These are phyloP conservation scores for Aspergillus puulaauensis DNA, from an alignment of 2,329 filamentous ascomycete species.

Conservation along the genomic window DNA sequence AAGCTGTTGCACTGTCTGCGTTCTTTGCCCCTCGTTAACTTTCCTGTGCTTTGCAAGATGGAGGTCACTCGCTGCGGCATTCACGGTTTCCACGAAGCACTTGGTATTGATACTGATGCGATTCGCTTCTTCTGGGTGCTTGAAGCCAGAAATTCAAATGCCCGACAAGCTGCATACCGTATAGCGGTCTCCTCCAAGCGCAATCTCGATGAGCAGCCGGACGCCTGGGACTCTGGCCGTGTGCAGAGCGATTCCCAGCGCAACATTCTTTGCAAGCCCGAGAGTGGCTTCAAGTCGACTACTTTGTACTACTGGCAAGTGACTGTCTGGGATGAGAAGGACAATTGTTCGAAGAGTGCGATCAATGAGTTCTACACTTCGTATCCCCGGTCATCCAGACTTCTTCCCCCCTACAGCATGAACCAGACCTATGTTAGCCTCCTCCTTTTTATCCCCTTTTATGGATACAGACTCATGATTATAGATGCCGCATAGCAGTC, in stretches of 20 bases:
- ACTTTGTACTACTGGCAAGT: conserved; percentile 22
- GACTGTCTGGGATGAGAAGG: conserved; percentile 20
- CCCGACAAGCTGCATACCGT: conserved; percentile 18
- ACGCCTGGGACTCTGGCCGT: conserved; percentile 21
- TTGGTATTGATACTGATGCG: conserved; percentile 23
- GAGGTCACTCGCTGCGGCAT: conserved; percentile 22
- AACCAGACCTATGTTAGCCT: conserved; percentile 23
- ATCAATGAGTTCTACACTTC: conserved; percentile 24
- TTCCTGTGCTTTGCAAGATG: conserved; percentile 1
- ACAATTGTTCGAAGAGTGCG: conserved; percentile 9
- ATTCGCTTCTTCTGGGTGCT: conserved; percentile 24
- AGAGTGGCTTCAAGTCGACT: conserved; percentile 19
- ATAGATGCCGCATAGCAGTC: conserved; percentile 22
- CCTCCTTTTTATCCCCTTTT: too few relatives aligned
- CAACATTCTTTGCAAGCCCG: conserved; percentile 22
- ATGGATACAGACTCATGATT: not conserved
- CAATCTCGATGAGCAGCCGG: not conserved
- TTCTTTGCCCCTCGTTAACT: not conserved
- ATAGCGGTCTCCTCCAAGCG: conserved; percentile 10
- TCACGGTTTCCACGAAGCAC: conserved; percentile 24
- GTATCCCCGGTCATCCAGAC: conserved; percentile 20
- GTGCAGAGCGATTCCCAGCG: conserved; percentile 22
- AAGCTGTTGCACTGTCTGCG: not conserved
- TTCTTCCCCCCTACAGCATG: conserved; percentile 26
- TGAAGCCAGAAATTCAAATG: conserved; percentile 2